These are phyloP conservation scores for Colletotrichum lindemuthianum DNA, from an alignment of 2,329 filamentous ascomycete genomes.

Conservation along the genomic window DNA sequence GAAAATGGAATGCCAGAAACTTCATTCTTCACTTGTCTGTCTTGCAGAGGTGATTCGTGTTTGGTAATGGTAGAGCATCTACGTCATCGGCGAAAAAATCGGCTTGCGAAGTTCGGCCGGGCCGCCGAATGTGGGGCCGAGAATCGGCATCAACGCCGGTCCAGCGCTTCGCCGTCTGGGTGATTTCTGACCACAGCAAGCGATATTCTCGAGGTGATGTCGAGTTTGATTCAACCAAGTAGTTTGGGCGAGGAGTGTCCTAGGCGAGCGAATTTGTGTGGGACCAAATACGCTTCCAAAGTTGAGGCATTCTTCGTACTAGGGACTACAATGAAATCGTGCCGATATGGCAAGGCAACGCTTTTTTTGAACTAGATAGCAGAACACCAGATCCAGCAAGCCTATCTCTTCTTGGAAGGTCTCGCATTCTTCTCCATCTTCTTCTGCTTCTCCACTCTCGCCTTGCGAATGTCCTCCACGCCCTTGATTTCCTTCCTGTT, in stretches of 20 bases:
- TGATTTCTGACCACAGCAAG: too few species aligned
- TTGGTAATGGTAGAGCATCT: neutral
- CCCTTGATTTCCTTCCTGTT: constrained; percentile 83
- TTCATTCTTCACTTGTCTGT: too few species aligned
- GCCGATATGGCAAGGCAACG: neutral
- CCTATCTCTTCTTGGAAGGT: constrained; percentile 65
- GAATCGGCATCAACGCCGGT: too few species aligned
- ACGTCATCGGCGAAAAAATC: neutral
- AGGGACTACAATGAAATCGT: too few species aligned
- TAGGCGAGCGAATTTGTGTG: too few species aligned
- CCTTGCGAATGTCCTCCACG: constrained; percentile 85
- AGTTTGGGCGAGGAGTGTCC: too few species aligned
- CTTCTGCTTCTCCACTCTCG: constrained; percentile 79
- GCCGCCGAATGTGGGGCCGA: neutral
- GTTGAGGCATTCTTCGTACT: too few species aligned
- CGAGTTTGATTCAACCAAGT: too few species aligned
- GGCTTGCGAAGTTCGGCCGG: neutral
- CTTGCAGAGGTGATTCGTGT: too few species aligned
- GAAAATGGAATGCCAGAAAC: neutral
- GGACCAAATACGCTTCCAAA: too few species aligned
- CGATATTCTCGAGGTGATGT: too few species aligned
- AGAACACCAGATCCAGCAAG: neutral
- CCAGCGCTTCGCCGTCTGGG: too few species aligned
- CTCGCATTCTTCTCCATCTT: constrained; percentile 89
- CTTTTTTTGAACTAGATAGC: neutral